These are phyloP conservation scores for Penicillium robsamsonii DNA, from an alignment of 495 filamentous ascomycete genomes.

Conservation along the genomic window DNA sequence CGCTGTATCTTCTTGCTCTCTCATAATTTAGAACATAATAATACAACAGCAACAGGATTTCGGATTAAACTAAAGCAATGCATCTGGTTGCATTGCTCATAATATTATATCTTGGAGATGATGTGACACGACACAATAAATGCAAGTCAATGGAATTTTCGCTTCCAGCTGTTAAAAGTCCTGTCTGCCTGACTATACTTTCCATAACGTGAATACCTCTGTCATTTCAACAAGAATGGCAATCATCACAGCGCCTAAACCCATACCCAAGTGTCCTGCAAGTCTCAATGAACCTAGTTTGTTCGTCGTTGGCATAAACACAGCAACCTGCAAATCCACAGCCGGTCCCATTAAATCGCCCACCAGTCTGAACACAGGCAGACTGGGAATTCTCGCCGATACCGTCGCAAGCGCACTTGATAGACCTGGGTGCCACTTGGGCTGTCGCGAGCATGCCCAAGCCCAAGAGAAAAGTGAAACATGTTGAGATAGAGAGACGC, in stretches of 20 bases:
- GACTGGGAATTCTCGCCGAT: neutral
- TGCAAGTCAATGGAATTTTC: neutral
- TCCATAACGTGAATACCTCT: neutral
- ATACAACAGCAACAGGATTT: conserved; percentile 6
- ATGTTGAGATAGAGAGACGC: neutral
- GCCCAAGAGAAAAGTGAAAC: neutral
- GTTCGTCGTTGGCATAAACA: conserved; percentile 16
- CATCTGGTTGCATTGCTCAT: neutral
- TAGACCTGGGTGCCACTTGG: neutral
- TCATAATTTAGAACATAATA: conserved; percentile 20
- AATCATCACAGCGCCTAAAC: conserved; percentile 23
- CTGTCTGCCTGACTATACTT: neutral
- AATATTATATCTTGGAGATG: neutral
- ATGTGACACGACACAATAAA: neutral
- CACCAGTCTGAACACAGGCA: conserved; percentile 5
- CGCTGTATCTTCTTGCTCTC: conserved; percentile 17
- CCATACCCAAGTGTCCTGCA: conserved; percentile 17
- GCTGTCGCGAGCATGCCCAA: neutral
- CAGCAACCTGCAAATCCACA: conserved; percentile 24
- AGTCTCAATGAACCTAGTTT: conserved; percentile 13
- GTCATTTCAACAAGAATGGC: conserved; percentile 10
- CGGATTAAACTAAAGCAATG: neutral
- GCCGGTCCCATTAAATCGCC: conserved; percentile 8
- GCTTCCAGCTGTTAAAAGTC: neutral
- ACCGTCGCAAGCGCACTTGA: conserved; percentile 10